These are phyloP conservation scores for Talaromyces islandicus DNA, from an alignment of 2,329 filamentous ascomycete species.

Conservation along the genomic window DNA sequence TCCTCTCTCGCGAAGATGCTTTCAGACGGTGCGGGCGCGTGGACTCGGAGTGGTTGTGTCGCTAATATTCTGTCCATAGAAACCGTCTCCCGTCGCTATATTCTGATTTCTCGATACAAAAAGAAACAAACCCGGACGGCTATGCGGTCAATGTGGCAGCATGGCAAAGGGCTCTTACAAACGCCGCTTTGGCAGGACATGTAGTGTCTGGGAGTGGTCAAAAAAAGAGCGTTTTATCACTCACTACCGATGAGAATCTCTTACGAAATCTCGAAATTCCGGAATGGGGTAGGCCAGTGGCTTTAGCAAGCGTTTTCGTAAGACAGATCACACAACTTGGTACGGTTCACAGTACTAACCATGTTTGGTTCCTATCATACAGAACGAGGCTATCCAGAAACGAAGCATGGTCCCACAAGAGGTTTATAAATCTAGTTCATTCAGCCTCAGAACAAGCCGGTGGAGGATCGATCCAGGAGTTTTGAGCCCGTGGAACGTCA, in stretches of 20 bases:
- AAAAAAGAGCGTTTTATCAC: conserved; percentile 43
- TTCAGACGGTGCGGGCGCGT: conserved; percentile 48
- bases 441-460: conserved; percentile 65
- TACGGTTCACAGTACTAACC: not conserved
- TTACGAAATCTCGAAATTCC: conserved; percentile 65
- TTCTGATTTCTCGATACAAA: conserved; percentile 74
- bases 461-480: conserved; percentile 49
- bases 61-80: conserved; percentile 25
- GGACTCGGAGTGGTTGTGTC: conserved; percentile 15
- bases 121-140: conserved; percentile 74
- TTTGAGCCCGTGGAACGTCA: conserved; percentile 60
- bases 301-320: conserved; percentile 68
- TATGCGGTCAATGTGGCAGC: conserved; percentile 73
- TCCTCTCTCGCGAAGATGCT: conserved; percentile 55
- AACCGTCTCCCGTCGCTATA: conserved; percentile 78
- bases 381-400: conserved; percentile 63
- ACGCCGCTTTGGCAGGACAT: conserved; percentile 60
- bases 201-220: conserved; percentile 35
- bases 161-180: conserved; percentile 70
- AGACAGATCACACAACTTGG: conserved; percentile 14
- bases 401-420: conserved; percentile 65
- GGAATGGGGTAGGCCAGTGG: conserved; percentile 75
- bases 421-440: conserved; percentile 59
- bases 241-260: conserved; percentile 57
- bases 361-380: not conserved